Percentiles rank a stretch among this genome's conserved stretches.
Conservation (phyloP, 1,139 yeast species). For the Wickerhamiella pararugosa region DNA sequence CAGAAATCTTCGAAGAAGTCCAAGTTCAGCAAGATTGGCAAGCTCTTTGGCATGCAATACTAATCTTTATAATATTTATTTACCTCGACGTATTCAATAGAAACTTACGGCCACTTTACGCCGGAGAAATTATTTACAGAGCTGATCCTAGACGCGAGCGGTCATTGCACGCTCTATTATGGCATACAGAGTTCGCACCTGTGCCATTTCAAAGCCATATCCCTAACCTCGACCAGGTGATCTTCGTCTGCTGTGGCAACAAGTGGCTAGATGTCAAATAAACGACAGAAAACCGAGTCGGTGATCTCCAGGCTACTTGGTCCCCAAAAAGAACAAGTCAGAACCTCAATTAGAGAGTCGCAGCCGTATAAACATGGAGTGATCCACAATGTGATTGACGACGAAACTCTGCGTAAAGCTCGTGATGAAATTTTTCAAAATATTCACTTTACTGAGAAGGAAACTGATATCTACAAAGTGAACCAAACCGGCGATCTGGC, state of each 20-base stretch:
- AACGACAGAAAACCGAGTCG: neutral
- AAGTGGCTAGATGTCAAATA: neutral
- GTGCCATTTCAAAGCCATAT: neutral
- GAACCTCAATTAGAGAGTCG: constrained; percentile 28
- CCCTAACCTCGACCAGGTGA: neutral
- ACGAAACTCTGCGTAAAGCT: constrained; percentile 59
- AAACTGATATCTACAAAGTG: constrained; percentile 92
- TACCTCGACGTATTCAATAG: no score
- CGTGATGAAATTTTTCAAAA: constrained; percentile 69
- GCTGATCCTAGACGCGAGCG: neutral
- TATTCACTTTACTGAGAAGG: constrained; percentile 84
- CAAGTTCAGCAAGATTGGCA: no score
- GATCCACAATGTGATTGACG: constrained; percentile 57
- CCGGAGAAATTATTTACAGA: no score
- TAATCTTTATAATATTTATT: no score
- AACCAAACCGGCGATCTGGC: constrained; percentile 93
- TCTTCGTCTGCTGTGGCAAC: neutral
- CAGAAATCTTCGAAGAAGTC: no score
- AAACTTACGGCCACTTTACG: no score
- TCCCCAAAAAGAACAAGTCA: constrained; percentile 10
- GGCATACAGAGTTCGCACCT: neutral
- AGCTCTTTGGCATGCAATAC: no score
- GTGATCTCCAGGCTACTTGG: neutral
- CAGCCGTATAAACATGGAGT: constrained; percentile 87
- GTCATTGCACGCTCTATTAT: neutral